phyloP scores from a whole-genome alignment of 1,284 basidiomycete genomes.

The Apiotrichum brassicae region DNA sequence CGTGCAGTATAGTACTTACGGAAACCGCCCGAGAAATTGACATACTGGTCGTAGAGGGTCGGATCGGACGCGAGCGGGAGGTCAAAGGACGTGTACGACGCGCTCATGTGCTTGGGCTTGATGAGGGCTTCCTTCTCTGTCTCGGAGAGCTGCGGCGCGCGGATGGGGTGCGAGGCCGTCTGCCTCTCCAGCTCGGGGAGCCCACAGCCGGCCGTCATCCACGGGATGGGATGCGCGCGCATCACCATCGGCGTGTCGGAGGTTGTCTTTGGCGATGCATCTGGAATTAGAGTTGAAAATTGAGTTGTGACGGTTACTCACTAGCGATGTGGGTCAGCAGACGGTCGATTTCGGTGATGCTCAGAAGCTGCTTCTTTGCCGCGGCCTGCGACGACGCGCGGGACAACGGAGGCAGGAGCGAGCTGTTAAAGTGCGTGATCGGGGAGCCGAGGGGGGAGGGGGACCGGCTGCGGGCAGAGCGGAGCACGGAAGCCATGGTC shows the following conservation, averaged over 20 bases:
- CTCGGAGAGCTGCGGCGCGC: slow-evolving; percentile 6
- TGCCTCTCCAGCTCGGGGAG: slow-evolving; percentile 23
- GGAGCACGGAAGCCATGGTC: too few species aligned
- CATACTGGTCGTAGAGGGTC: slow-evolving; percentile 39
- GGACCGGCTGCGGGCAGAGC: neutral
- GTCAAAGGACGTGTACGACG: slow-evolving; percentile 43
- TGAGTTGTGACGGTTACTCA: slow-evolving; percentile 17
- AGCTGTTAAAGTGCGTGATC: neutral
- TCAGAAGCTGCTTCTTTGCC: slow-evolving; percentile 33
- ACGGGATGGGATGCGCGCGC: slow-evolving; percentile 37
- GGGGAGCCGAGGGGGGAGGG: neutral
- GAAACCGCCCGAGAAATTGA: slow-evolving; percentile 44
- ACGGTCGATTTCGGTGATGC: slow-evolving; percentile 41
- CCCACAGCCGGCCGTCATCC: slow-evolving; percentile 28
- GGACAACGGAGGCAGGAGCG: neutral
- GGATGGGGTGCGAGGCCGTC: slow-evolving; percentile 8
- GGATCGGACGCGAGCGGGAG: slow-evolving; percentile 40
- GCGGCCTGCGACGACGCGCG: neutral
- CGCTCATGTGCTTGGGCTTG: slow-evolving; percentile 41
- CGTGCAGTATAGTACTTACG: slow-evolving; percentile 24
- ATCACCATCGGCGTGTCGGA: slow-evolving; percentile 40
- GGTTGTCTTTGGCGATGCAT: slow-evolving; percentile 18
- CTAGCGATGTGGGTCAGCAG: slow-evolving; percentile 39
- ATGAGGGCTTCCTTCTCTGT: slow-evolving; percentile 23
- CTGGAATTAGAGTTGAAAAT: slow-evolving; percentile 11